Evolutionary conservation across 139 green algal species (phyloP), one percentile per base, ranked within the genome.

Genomic region (Chloropicon primus): DNA sequence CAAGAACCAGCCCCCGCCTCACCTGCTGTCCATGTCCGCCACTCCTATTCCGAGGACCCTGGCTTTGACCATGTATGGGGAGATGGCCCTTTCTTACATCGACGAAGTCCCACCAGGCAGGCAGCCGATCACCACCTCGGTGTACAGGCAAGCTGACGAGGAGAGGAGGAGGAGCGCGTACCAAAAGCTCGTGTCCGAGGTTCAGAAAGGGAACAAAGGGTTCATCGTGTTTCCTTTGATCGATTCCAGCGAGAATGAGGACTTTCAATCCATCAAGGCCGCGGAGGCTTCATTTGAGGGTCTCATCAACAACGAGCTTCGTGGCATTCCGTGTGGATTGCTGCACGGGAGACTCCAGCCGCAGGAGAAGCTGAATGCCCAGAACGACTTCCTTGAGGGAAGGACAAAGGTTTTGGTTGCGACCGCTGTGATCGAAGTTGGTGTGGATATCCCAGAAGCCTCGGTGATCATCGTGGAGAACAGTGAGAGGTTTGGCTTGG

Each of bases 41-140:
- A 99, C 95, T 1, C 95, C 95, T 83, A 99, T 99, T 74, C 95
- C 95, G 0, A 87, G 95, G 73, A 96, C 90, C 5, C 81, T 97
- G 25, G 93, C 93, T 1, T 86, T 97, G 27, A 86, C 89, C 0
- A 54, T 84, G 5, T 85, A 92, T 28, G 92, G 92, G 1, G 87
- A 91, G 79, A 85, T 93, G 76, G 80, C 87, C 22, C 82, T 82
- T 25, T 86, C 76, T 62, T 41, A 80, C 21, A 90, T 97, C 28
- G 74, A 87, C 10, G 87, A 91, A 73, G 77, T 90, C 79, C 91
- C 92, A 5, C 87, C 92, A 1, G 89, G 90, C 23, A 83, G 92
- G 2, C 53, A 78, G 28, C 85, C 83, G 17, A 86, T 97, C 1
- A 24, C 17, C 23, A 91, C 87, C 0, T 77, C 73, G 1, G 24